A percentile compares a stretch with the other conserved stretches of the same genome.
phyloP scores from a whole-genome alignment of 495 filamentous ascomycete species.

The Podospora sp. region DNA sequence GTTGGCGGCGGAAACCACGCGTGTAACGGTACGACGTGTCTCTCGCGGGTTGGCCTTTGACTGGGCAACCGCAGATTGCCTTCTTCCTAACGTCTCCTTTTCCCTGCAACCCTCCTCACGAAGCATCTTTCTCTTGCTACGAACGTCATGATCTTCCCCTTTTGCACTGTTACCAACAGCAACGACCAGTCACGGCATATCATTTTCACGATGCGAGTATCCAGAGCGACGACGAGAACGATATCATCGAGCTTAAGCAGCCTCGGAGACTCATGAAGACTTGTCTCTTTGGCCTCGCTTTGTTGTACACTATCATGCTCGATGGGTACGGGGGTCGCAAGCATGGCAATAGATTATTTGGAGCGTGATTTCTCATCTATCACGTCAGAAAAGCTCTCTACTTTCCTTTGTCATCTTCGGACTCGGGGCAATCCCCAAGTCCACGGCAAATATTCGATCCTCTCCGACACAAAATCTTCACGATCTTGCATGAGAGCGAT shows the following conservation, averaged over 20 bases:
- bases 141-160: slow-evolving; percentile 37
- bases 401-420: slow-evolving; percentile 8
- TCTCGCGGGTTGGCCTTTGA: slow-evolving; percentile 26
- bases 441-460: neutral
- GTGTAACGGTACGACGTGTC: slow-evolving; percentile 40
- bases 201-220: slow-evolving; percentile 29
- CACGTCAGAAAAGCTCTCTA: neutral
- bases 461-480: neutral
- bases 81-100: slow-evolving; percentile 34
- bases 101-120: slow-evolving; percentile 37
- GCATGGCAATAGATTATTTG: slow-evolving; percentile 30
- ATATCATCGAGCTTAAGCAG: slow-evolving; percentile 32
- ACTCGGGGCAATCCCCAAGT: neutral
- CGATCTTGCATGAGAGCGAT: slow-evolving; percentile 1
- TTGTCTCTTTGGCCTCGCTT: slow-evolving; percentile 29
- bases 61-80: slow-evolving; percentile 34
- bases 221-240: slow-evolving; percentile 25
- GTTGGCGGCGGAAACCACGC: slow-evolving; percentile 15
- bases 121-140: slow-evolving; percentile 33
- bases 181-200: slow-evolving; percentile 34
- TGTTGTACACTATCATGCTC: slow-evolving; percentile 44
- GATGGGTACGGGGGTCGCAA: slow-evolving; percentile 27
- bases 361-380: slow-evolving; percentile 2
- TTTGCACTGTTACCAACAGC: slow-evolving; percentile 37
- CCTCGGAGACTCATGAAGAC: slow-evolving; percentile 20